Conservation (phyloP, 2,329 filamentous ascomycete genomes). For the Penicillium corylophilum region DNA sequence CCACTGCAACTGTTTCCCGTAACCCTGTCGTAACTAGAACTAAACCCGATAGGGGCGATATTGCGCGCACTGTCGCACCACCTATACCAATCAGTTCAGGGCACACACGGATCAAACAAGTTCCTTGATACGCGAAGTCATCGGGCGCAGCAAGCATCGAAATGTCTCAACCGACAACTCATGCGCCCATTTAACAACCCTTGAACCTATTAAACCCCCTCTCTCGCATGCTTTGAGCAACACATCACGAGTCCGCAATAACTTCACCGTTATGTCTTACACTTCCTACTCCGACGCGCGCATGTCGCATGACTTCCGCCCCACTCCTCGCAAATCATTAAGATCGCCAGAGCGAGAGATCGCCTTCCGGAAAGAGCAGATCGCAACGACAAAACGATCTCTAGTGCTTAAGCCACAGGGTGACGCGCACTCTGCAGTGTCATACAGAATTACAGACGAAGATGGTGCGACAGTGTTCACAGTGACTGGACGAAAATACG, state of each 20-base stretch:
- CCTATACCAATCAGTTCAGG: not conserved
- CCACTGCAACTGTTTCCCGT: not conserved
- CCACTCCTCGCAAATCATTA: constrained; percentile 16
- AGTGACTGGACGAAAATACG: constrained; percentile 26
- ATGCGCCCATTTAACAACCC: not conserved
- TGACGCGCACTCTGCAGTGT: constrained; percentile 13
- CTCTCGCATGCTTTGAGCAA: not conserved
- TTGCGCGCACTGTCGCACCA: not conserved
- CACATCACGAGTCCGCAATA: not conserved
- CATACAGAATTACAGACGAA: constrained; percentile 22
- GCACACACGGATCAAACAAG: not conserved
- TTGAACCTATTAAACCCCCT: not conserved
- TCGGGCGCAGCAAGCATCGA: not conserved
- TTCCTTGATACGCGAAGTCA: not conserved
- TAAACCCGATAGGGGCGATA: not conserved
- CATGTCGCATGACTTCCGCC: constrained; percentile 11
- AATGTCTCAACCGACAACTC: not conserved
- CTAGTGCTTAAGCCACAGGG: constrained; percentile 19
- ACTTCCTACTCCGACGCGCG: constrained; percentile 19
- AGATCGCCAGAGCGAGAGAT: constrained; percentile 20
- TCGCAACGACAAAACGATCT: constrained; percentile 14
- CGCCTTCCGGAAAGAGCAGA: constrained; percentile 22
- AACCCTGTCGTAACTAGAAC: not conserved
- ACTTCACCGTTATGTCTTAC: constrained; percentile 11
- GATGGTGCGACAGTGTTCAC: constrained; percentile 20